Conservation (phyloP, 495 filamentous ascomycete species). For the Glutinoglossum americanum region DNA sequence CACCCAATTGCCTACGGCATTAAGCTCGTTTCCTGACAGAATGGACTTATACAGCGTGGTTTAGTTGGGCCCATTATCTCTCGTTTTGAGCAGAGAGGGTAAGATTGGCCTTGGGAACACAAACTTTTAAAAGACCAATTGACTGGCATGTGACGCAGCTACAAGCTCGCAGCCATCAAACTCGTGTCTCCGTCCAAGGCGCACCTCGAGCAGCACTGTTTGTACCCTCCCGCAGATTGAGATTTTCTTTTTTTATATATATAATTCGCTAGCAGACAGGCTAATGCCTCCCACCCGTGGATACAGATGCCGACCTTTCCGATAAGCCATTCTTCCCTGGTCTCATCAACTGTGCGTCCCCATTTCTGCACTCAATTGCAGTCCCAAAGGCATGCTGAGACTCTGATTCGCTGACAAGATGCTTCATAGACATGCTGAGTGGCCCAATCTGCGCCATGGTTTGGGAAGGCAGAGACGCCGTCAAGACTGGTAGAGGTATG, state of each 20-base stretch:
- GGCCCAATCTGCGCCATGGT: slow-evolving; percentile 97
- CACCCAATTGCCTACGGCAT: neutral
- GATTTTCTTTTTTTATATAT: no score
- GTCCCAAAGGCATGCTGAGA: neutral
- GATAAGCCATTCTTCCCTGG: slow-evolving; percentile 92
- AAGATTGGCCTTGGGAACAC: slow-evolving; percentile 13
- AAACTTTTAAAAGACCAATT: neutral
- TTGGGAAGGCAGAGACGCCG: slow-evolving; percentile 91
- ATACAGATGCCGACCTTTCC: slow-evolving; percentile 57
- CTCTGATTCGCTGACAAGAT: slow-evolving; percentile 2
- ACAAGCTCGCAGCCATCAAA: slow-evolving; percentile 97
- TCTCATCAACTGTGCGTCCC: slow-evolving; percentile 58
- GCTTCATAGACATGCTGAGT: slow-evolving; percentile 65
- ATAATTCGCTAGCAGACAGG: neutral
- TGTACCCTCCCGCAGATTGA: slow-evolving; percentile 7
- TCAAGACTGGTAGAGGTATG: slow-evolving; percentile 90
- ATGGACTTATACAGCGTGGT: slow-evolving; percentile 47
- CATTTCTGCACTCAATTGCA: neutral
- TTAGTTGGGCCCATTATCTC: slow-evolving; percentile 89
- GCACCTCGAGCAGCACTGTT: slow-evolving; percentile 92
- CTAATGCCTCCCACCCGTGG: neutral
- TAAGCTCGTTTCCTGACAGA: slow-evolving; percentile 10
- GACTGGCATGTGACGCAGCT: slow-evolving; percentile 29
- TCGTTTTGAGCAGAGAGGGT: slow-evolving; percentile 91
- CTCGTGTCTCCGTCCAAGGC: slow-evolving; percentile 64